Base-by-base conservation (phyloP, 257 asterid genomes). In the Mitragyna speciosa region DNA sequence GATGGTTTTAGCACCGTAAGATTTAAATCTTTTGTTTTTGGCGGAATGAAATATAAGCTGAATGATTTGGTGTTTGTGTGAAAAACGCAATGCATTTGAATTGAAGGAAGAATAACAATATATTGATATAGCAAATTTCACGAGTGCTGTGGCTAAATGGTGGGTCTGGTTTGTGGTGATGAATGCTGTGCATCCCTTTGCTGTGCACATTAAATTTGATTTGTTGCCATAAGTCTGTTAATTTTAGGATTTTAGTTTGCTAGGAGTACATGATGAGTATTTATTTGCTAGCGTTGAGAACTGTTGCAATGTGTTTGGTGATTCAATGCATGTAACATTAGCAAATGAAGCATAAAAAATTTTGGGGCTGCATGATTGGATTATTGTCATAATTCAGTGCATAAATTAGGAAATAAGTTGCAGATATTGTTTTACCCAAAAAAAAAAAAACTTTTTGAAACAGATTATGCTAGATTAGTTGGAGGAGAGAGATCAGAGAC, bases 151-250 rank as follows among this genome's bases (percentile, higher is more conserved):
- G 70, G 63, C 64, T 26, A n/a, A 51, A 51, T 31, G 30, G 15
- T 51, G 51, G n/a, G 52, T 76, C 68, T 76, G 28, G 67, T 61
- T 76, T 28, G 69, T 16, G 28, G 63, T 52, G 41, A 41, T 66
- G 15, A 14, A 36, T 31, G n/a, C 22, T n/a, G 15, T 67, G 31
- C n/a, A 16, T 19, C 6, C 33, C 28, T 24, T n/a, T 43, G 33
- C 14, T 28, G 47, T 72, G 76, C 45, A 72, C 28, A 47, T 26
- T n/a, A 1, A 71, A 72, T n/a, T n/a, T 16, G n/a, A 24, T 72
- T n/a, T 22, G 8, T 67, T 48, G 67, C 68, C 52, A 77, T 33
- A 33, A 12, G 12, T 45, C 63, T 68, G 43, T 22, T 51, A 31
- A 19, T 59, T 68, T 51, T 9, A 17, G 65, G 16, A 22, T 41